These are phyloP conservation scores for Penicillium sp. DNA, from an alignment of 2,329 filamentous ascomycete species.

Conservation along the genomic window DNA sequence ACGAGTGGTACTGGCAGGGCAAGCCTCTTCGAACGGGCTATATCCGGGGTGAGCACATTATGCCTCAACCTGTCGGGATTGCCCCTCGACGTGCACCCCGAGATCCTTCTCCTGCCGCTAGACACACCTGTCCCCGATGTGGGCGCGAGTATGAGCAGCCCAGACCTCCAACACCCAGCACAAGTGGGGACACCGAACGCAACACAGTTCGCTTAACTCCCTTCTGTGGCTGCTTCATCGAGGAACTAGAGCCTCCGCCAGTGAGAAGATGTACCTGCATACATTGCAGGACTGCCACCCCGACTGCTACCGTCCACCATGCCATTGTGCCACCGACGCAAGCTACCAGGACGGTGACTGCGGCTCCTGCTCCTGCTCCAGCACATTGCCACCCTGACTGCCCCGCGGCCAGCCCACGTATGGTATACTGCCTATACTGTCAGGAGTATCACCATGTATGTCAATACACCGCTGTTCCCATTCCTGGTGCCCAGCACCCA, in stretches of 20 bases:
- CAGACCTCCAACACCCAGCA: constrained; percentile 3
- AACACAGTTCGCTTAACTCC: background rate
- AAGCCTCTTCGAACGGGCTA: constrained; percentile 19
- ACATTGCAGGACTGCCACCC: background rate
- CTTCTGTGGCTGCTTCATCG: background rate
- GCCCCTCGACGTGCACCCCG: constrained; percentile 7
- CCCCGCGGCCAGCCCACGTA: background rate
- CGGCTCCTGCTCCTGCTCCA: background rate
- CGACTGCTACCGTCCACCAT: background rate
- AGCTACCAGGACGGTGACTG: background rate
- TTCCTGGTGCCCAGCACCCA: background rate
- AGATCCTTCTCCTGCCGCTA: constrained; percentile 5
- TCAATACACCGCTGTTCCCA: background rate
- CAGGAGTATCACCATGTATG: background rate
- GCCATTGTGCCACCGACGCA: background rate
- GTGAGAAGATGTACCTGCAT: background rate
- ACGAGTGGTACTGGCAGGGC: constrained; percentile 25
- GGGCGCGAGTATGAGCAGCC: constrained; percentile 3
- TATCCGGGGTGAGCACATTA: constrained; percentile 16
- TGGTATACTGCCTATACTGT: background rate
- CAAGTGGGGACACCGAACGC: constrained; percentile 3
- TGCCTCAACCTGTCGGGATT: constrained; percentile 6
- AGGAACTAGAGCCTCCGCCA: background rate
- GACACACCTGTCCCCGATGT: constrained; percentile 2
- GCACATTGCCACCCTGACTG: background rate